These are phyloP conservation scores for Trichosporon sp. DNA, from an alignment of 1,284 basidiomycete species.

Conservation along the genomic window DNA sequence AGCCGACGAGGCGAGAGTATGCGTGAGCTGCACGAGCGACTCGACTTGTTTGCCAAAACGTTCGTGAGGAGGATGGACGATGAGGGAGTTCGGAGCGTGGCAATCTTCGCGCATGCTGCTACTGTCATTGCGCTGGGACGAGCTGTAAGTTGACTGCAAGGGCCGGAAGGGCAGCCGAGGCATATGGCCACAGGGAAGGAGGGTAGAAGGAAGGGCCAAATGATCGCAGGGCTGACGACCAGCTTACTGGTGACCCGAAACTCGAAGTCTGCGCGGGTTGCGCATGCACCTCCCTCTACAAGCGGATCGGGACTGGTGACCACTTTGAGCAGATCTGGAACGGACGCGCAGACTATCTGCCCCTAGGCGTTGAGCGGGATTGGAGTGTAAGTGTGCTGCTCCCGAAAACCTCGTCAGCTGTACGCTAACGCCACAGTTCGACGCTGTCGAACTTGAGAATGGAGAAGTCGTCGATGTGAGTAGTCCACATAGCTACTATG, in stretches of 20 bases:
- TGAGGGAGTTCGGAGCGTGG: conserved; percentile 42
- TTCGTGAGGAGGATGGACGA: conserved; percentile 38
- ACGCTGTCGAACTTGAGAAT: conserved; percentile 30
- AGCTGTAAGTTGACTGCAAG: conserved; percentile 39
- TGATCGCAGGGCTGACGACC: not conserved
- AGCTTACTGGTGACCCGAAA: conserved; percentile 14
- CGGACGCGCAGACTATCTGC: conserved; percentile 43
- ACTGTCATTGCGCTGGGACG: conserved; percentile 47
- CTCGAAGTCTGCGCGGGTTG: conserved; percentile 43
- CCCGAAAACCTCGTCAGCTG: not conserved
- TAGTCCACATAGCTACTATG: no score
- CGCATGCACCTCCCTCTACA: conserved; percentile 41
- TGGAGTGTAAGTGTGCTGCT: conserved; percentile 35
- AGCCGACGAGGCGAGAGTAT: conserved; percentile 49
- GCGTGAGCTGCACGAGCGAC: conserved; percentile 44
- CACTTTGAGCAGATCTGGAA: conserved; percentile 40
- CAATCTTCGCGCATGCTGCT: conserved; percentile 53
- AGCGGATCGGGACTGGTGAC: conserved; percentile 23
- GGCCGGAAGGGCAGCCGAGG: conserved; percentile 9
- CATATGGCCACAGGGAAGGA: no score
- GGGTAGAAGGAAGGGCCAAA: not conserved
- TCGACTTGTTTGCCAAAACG: conserved; percentile 38
- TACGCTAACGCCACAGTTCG: conserved; percentile 23
- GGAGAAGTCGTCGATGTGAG: conserved; percentile 39
- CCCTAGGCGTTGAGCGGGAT: conserved; percentile 45